phyloP scores from a whole-genome alignment of 2,329 filamentous ascomycete genomes.

The Penicillium occitanis region DNA sequence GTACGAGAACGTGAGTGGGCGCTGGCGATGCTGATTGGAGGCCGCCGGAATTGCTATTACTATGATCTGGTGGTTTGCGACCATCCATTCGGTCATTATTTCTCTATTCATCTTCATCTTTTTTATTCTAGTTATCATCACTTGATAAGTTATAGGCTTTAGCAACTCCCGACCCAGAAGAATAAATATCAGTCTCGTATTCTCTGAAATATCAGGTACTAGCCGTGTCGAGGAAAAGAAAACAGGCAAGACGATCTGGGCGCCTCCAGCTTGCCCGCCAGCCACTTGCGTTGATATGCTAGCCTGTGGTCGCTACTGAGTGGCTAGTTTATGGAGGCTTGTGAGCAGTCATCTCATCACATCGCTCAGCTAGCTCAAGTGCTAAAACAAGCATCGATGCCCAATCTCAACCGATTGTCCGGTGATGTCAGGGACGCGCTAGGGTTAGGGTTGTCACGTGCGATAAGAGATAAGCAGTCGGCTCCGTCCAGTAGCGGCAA shows the following conservation, averaged over 20 bases:
- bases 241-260: neutral
- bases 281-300: slow-evolving; percentile 2
- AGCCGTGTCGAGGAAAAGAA: neutral
- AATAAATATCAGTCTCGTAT: neutral
- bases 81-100: neutral
- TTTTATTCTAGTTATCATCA: neutral
- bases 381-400: slow-evolving; percentile 10
- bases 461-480: neutral
- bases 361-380: neutral
- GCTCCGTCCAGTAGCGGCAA: neutral
- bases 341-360: neutral
- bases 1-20: slow-evolving; percentile 13
- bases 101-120: neutral
- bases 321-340: neutral
- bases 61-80: neutral
- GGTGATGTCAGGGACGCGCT: neutral
- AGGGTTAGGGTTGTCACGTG: neutral
- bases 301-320: too few relatives aligned
- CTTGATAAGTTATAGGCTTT: neutral
- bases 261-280: neutral
- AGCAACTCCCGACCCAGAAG: neutral
- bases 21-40: slow-evolving; percentile 17
- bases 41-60: neutral
- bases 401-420: neutral
- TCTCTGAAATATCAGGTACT: neutral